Evolutionary conservation across 805 yeast genomes (phyloP).

Genomic region (Ogataea siamensis): DNA sequence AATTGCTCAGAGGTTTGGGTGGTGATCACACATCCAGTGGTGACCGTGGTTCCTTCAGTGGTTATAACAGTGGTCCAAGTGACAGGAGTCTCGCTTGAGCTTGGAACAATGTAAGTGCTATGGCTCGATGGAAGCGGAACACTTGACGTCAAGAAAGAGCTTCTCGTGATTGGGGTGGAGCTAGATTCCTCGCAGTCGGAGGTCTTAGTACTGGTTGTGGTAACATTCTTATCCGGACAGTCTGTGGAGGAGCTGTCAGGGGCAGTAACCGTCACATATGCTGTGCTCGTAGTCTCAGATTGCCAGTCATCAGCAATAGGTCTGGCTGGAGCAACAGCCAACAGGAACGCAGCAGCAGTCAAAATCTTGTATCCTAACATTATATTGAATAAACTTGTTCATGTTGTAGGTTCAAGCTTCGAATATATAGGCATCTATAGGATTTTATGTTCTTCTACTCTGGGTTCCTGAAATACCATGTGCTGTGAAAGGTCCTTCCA

Average conservation of each 20-base stretch:
- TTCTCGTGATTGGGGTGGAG: conserved; percentile 1
- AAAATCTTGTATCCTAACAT: conserved; percentile 11
- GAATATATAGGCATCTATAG: neutral
- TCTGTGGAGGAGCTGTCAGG: conserved; percentile 3
- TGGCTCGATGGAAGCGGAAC: neutral
- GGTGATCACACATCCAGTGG: conserved; percentile 9
- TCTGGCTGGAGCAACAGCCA: conserved; percentile 7
- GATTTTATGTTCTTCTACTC: conserved; percentile 7
- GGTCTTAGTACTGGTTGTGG: conserved; percentile 4
- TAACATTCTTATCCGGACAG: conserved; percentile 5
- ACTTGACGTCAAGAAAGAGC: conserved; percentile 1
- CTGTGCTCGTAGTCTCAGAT: conserved; percentile 7
- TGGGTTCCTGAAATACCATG: conserved; percentile 1
- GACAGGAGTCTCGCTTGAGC: conserved; percentile 4
- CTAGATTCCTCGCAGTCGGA: conserved; percentile 4
- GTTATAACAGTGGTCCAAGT: conserved; percentile 8
- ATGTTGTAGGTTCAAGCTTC: too few relatives aligned
- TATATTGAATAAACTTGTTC: neutral
- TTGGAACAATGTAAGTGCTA: neutral
- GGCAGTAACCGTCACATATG: conserved; percentile 6
- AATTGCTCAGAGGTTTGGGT: conserved; percentile 5
- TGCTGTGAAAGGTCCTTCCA: neutral
- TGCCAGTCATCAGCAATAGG: conserved; percentile 6
- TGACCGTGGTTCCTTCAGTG: conserved; percentile 7
- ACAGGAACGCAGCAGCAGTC: conserved; percentile 8